A percentile compares a stretch with the other conserved stretches of the same genome.
These are phyloP conservation scores for Phylloporus arenicola DNA, from an alignment of 768 basidiomycete genomes.

Conservation along the genomic window DNA sequence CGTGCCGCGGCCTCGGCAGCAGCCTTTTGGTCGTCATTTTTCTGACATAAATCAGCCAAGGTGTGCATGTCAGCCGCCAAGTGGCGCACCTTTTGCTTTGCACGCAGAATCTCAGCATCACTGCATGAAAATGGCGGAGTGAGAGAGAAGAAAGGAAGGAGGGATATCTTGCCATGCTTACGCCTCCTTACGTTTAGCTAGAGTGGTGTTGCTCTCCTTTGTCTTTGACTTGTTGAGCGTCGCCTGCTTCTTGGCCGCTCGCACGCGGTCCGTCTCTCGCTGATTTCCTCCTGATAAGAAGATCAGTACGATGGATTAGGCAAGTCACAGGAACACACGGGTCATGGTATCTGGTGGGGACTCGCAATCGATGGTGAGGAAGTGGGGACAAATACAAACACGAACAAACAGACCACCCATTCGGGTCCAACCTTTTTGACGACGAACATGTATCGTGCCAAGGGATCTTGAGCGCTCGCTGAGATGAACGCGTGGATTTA, in stretches of 20 bases:
- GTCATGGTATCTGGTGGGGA: conserved; percentile 41
- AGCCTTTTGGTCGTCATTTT: conserved; percentile 50
- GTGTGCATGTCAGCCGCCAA: not conserved
- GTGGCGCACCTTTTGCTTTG: conserved; percentile 68
- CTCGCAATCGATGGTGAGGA: conserved; percentile 6
- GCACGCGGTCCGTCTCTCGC: conserved; percentile 67
- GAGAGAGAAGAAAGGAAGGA: conserved; percentile 17
- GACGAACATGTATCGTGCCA: not conserved
- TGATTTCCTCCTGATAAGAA: conserved; percentile 67
- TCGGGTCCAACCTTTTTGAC: not conserved
- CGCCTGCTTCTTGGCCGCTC: conserved; percentile 67
- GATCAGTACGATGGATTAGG: conserved; percentile 7
- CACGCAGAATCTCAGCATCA: conserved; percentile 68
- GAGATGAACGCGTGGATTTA: conserved; percentile 6
- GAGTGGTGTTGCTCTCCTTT: conserved; percentile 59
- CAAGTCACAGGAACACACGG: conserved; percentile 37
- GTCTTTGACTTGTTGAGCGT: conserved; percentile 50
- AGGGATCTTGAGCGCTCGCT: conserved; percentile 16
- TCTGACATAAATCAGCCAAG: conserved; percentile 30
- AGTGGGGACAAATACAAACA: conserved; percentile 16
- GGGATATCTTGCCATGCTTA: conserved; percentile 37
- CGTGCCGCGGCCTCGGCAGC: conserved; percentile 23
- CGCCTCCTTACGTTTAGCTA: conserved; percentile 73
- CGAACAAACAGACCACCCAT: conserved; percentile 19
- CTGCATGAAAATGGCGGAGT: conserved; percentile 36